Percentiles rank a stretch among this genome's conserved stretches.
Conservation (phyloP, 352 stramenopile genomes). For the Phytophthora cryptogea region DNA sequence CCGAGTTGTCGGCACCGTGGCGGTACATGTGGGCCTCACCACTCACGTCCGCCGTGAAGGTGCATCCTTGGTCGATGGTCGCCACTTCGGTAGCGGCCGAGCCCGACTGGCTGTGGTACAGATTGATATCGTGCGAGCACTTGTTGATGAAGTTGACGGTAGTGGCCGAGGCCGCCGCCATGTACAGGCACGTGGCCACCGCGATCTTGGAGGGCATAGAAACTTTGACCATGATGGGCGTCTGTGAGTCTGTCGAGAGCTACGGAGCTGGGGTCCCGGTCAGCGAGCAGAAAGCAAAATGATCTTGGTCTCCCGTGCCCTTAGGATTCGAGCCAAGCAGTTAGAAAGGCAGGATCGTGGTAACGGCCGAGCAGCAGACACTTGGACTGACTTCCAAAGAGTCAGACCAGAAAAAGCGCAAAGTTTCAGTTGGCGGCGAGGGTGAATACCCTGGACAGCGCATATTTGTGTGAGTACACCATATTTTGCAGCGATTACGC, state of each 20-base stretch:
- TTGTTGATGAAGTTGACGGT: constrained; percentile 55
- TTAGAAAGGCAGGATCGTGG: constrained; percentile 27
- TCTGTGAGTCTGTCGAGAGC: constrained; percentile 2
- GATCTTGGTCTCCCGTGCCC: not conserved
- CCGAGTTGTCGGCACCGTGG: constrained; percentile 36
- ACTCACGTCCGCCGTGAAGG: constrained; percentile 18
- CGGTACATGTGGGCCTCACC: constrained; percentile 58
- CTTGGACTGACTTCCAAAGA: constrained; percentile 24
- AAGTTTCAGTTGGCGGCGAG: constrained; percentile 28
- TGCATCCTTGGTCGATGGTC: constrained; percentile 27
- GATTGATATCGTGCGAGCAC: constrained; percentile 37
- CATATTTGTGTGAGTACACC: not conserved
- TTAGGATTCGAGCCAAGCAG: constrained; percentile 1
- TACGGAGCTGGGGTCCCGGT: constrained; percentile 15
- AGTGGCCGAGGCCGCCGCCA: constrained; percentile 21
- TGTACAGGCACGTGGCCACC: constrained; percentile 29
- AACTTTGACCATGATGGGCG: constrained; percentile 36
- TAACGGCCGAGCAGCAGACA: constrained; percentile 21
- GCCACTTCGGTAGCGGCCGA: constrained; percentile 19
- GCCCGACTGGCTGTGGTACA: constrained; percentile 46
- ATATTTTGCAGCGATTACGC: not conserved
- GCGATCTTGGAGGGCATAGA: constrained; percentile 22
- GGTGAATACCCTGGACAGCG: constrained; percentile 2
- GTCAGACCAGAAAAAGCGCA: constrained; percentile 22
- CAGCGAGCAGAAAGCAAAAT: constrained; percentile 41